Evolutionary conservation across 2,329 filamentous ascomycete species (phyloP).

Genomic region (Thermochaetoides dissita): DNA sequence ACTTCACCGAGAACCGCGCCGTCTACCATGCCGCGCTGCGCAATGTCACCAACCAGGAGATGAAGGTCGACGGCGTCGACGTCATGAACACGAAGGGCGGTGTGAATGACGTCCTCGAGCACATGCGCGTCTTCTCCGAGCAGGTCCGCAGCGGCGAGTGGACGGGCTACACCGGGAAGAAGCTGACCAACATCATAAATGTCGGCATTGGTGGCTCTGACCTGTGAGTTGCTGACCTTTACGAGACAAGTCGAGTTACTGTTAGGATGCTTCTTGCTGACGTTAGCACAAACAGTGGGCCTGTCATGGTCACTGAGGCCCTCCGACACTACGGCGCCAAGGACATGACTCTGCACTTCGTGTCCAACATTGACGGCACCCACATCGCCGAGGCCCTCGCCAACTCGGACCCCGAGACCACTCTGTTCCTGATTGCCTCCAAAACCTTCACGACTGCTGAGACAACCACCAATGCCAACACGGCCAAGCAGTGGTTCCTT

Average conservation of each 20-base stretch:
- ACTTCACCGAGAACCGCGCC: conserved; percentile 93
- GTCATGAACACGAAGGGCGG: conserved; percentile 82
- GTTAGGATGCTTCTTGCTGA: too few species aligned
- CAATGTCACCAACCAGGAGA: conserved; percentile 62
- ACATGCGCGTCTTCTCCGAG: conserved; percentile 98
- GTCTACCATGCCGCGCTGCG: conserved; percentile 92
- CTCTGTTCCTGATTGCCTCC: conserved; percentile 95
- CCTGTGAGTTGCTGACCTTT: conserved; percentile 49
- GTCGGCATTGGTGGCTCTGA: conserved; percentile 97
- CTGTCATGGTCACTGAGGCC: conserved; percentile 97
- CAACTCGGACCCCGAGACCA: conserved; percentile 85
- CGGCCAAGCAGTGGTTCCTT: conserved; percentile 93
- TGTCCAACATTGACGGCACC: conserved; percentile 98
- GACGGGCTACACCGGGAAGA: conserved; percentile 96
- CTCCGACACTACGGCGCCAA: conserved; percentile 86
- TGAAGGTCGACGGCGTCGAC: conserved; percentile 78
- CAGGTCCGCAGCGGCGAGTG: conserved; percentile 87
- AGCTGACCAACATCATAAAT: conserved; percentile 92
- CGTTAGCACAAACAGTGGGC: conserved; percentile 44
- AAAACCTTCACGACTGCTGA: conserved; percentile 99
- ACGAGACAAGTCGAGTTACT: too few species aligned
- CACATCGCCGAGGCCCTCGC: conserved; percentile 90
- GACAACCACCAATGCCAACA: conserved; percentile 93
- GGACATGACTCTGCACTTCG: conserved; percentile 85
- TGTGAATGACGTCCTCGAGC: conserved; percentile 78